Percentiles rank a stretch among this genome's conserved stretches.
Conservation (phyloP, 2,329 filamentous ascomycete genomes). For the Fusarium pininemorale region DNA sequence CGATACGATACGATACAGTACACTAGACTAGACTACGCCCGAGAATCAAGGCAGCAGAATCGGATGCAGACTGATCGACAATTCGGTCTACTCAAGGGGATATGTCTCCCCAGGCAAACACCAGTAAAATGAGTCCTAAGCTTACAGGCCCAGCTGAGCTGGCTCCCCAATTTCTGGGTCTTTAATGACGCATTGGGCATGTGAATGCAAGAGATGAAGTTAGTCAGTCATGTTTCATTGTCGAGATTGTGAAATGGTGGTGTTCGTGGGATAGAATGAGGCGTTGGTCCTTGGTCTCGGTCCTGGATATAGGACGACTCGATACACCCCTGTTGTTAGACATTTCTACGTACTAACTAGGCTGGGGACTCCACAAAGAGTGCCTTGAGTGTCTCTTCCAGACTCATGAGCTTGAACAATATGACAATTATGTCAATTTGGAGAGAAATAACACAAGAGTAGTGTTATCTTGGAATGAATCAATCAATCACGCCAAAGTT, state of each 20-base stretch:
- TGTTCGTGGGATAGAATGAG: slow-evolving; percentile 19
- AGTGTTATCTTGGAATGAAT: neutral
- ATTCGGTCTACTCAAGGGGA: slow-evolving; percentile 3
- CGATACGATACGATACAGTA: neutral
- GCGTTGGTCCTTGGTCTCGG: slow-evolving; percentile 2
- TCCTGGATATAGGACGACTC: slow-evolving; percentile 15
- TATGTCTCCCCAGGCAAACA: neutral
- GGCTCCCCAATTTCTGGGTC: slow-evolving; percentile 8
- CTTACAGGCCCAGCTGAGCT: neutral
- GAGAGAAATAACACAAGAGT: neutral
- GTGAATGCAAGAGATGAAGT: neutral
- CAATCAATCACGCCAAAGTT: neutral
- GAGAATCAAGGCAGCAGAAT: slow-evolving; percentile 22
- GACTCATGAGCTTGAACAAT: neutral
- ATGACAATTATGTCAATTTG: neutral
- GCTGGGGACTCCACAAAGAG: slow-evolving; percentile 21
- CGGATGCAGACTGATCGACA: slow-evolving; percentile 12
- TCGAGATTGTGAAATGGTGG: slow-evolving; percentile 6
- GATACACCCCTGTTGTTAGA: slow-evolving; percentile 9
- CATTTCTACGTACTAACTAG: slow-evolving; percentile 2
- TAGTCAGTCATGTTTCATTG: neutral
- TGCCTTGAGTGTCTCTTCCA: slow-evolving; percentile 15
- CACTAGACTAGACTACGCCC: neutral
- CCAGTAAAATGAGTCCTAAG: slow-evolving; percentile 5
- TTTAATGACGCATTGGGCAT: slow-evolving; percentile 9